A percentile compares a stretch with the other conserved stretches of the same genome.
Evolutionary conservation across 108 stramenopile species (phyloP).

Genomic region (Stephanodiscus minutulus): DNA sequence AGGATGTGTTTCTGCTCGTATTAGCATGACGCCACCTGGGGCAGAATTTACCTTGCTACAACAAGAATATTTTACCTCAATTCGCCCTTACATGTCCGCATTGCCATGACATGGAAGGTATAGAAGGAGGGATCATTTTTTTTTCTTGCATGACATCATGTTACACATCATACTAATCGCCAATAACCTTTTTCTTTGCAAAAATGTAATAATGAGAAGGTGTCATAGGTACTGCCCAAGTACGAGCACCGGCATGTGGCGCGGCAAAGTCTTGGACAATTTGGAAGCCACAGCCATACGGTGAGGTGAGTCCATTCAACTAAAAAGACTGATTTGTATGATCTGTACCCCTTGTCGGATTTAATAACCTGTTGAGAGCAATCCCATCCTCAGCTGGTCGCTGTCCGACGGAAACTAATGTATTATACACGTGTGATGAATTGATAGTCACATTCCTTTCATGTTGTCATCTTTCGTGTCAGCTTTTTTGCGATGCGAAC

Average conservation of each 20-base stretch:
- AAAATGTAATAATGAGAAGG: background rate
- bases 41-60: conserved; percentile 52
- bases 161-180: background rate
- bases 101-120: conserved; percentile 43
- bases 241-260: background rate
- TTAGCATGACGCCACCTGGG: conserved; percentile 24
- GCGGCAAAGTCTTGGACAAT: background rate
- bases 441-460: conserved; percentile 3
- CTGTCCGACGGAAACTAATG: conserved; percentile 11
- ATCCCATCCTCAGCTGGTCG: background rate
- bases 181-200: background rate
- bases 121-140: conserved; percentile 46
- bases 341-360: conserved; percentile 1
- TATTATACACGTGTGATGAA: background rate
- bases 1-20: conserved; percentile 54
- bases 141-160: background rate
- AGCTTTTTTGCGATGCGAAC: background rate
- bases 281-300: background rate
- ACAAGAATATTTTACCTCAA: conserved; percentile 20
- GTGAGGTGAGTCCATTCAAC: background rate
- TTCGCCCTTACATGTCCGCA: conserved; percentile 46
- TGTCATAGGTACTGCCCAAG: too few species aligned
- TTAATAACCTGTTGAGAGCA: conserved; percentile 13
- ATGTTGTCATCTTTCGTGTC: conserved; percentile 8
- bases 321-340: background rate